Base-by-base conservation (phyloP, 768 basidiomycete genomes). In the Mycena leptocephala region DNA sequence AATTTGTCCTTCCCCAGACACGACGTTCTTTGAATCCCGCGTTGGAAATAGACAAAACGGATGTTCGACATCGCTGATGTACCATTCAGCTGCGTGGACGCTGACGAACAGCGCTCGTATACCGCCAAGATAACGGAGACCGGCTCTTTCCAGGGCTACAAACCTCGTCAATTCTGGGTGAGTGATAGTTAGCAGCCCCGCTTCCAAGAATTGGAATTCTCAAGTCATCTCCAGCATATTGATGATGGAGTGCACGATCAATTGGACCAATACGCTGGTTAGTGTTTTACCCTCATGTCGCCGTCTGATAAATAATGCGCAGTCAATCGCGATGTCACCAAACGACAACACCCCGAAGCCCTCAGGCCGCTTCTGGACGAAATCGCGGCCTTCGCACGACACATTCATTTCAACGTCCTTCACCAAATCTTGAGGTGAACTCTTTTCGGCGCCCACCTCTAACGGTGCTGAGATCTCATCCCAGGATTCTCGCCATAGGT, bases 211-310 rank as follows among this genome's bases (percentile, higher is more conserved):
- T 24, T 55, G 2, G n/a, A n/a, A n/a, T n/a, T 46, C 33, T 37
- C 30, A 18, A 51, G 32, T 43, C 26, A 37, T 30, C 28, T 5
- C 26, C 69, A 94, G 93, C 90, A 91, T 62, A 90, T 94, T 56
- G 91, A 90, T 48, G 88, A 88, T 14, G 93, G 93, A 8, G 90
- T 94, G 28, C 87, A 83, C 22, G 93, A 94, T 79, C 92, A 93
- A 76, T 78, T 93, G 22, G 93, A 94, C 78, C 86, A 90, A 63
- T 94, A 94, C 78, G 92, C 90, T 76, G 86, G 93, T 94, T 72
- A 70, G 89, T 71, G 22, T 6, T 37, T 53, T 16, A 22, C 7
- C 33, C n/a, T 22, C 9, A 14, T 28, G 9, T 30, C 20, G 32
- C 26, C 10, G 37, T 13, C 30, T 43, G n/a, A 20, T 7, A 13